phyloP scores from a whole-genome alignment of 345 rosid genomes.

The Firmiana major region DNA sequence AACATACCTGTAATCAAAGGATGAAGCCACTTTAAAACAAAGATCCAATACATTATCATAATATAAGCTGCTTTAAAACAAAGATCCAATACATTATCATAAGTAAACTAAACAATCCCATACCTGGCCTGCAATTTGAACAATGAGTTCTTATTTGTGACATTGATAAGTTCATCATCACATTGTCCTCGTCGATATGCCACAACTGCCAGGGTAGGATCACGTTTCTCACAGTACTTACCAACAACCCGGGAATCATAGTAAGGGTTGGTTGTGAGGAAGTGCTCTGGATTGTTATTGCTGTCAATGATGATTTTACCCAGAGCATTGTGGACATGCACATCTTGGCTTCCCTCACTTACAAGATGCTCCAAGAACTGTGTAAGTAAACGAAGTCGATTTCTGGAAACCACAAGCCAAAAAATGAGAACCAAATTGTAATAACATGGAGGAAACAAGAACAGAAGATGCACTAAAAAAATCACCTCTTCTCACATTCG shows the following conservation, averaged over 20 bases:
- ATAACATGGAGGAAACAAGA: slow-evolving; percentile 9
- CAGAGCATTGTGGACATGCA: slow-evolving; percentile 96
- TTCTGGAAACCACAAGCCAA: slow-evolving; percentile 46
- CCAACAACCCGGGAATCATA: slow-evolving; percentile 98
- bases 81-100: slow-evolving; percentile 12
- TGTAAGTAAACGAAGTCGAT: slow-evolving; percentile 98
- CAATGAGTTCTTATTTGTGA: slow-evolving; percentile 93
- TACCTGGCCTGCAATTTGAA: slow-evolving; percentile 98
- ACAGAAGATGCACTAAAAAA: slow-evolving; percentile 2
- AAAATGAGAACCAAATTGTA: slow-evolving; percentile 20
- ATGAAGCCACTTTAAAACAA: slow-evolving; percentile 10
- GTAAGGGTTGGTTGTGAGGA: slow-evolving; percentile 94
- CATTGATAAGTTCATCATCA: slow-evolving; percentile 94
- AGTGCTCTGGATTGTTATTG: slow-evolving; percentile 98
- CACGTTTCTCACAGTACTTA: slow-evolving; percentile 98
- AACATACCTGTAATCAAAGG: slow-evolving; percentile 62
- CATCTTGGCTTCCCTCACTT: slow-evolving; percentile 99
- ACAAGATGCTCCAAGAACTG: slow-evolving; percentile 99
- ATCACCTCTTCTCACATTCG: slow-evolving; percentile 85
- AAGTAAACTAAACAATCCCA: slow-evolving; percentile 14
- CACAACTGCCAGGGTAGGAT: slow-evolving; percentile 96
- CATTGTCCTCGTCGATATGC: slow-evolving; percentile 98
- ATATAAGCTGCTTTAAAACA: slow-evolving; percentile 22
- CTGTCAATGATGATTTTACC: slow-evolving; percentile 99
- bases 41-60: slow-evolving; percentile 10